phyloP scores from a whole-genome alignment of 805 yeast genomes.

The Pichia exigua region DNA sequence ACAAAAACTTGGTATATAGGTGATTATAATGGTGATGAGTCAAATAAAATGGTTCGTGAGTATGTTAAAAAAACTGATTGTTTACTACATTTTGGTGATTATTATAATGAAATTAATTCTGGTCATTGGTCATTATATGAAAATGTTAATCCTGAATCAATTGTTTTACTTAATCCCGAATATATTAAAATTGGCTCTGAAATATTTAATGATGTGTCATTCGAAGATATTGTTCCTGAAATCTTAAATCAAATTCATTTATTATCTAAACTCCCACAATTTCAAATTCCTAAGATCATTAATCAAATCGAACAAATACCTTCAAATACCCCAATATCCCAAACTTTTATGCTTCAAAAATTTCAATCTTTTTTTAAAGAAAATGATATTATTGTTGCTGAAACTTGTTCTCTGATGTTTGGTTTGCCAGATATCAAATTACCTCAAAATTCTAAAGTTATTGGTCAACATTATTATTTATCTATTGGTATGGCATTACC shows the following conservation, averaged over 20 bases:
- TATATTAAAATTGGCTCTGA: conserved; percentile 40
- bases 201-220: conserved; percentile 37
- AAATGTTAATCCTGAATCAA: conserved; percentile 33
- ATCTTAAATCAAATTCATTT: conserved; percentile 32
- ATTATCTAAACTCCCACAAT: conserved; percentile 5
- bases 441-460: conserved; percentile 42
- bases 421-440: conserved; percentile 62
- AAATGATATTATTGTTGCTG: conserved; percentile 67
- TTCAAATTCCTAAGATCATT: conserved; percentile 8
- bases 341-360: conserved; percentile 35
- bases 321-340: conserved; percentile 36
- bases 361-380: conserved; percentile 34
- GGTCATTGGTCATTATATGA: conserved; percentile 49
- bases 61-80: conserved; percentile 55
- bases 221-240: conserved; percentile 38
- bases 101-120: conserved; percentile 58
- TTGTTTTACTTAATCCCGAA: conserved; percentile 46
- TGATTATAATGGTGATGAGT: conserved; percentile 57
- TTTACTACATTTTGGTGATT: conserved; percentile 62
- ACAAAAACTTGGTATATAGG: conserved; percentile 58
- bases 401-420: conserved; percentile 79
- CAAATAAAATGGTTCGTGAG: conserved; percentile 39
- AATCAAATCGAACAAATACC: conserved; percentile 17
- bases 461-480: conserved; percentile 69
- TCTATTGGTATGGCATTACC: conserved; percentile 90